These are phyloP conservation scores for Chytriomyces sp. DNA, from an alignment of 192 early-diverging fungal genomes.

Conservation along the genomic window DNA sequence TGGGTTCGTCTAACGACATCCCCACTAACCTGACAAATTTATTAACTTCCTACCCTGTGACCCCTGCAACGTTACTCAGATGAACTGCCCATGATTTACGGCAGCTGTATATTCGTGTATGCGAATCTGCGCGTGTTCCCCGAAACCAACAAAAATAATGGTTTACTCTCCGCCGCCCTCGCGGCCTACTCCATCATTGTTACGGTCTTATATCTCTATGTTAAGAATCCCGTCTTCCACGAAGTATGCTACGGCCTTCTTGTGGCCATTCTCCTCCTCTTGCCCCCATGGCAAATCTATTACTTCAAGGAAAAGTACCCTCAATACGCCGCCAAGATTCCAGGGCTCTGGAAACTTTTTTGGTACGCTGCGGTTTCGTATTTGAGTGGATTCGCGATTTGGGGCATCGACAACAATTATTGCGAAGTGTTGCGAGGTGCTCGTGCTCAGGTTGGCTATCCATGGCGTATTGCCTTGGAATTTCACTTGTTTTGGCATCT, in stretches of 20 bases:
- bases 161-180: slow-evolving; percentile 1
- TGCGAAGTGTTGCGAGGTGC: slow-evolving; percentile 59
- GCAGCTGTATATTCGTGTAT: slow-evolving; percentile 19
- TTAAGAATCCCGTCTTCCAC: slow-evolving; percentile 73
- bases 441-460: slow-evolving; percentile 52
- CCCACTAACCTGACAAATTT: neutral
- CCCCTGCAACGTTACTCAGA: slow-evolving; percentile 22
- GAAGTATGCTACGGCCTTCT: slow-evolving; percentile 43
- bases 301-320: slow-evolving; percentile 27
- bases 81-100: slow-evolving; percentile 73
- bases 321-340: neutral
- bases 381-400: slow-evolving; percentile 60
- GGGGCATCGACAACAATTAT: slow-evolving; percentile 80
- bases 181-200: slow-evolving; percentile 15
- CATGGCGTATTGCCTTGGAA: slow-evolving; percentile 52
- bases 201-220: slow-evolving; percentile 61
- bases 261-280: slow-evolving; percentile 18
- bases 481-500: slow-evolving; percentile 56
- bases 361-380: slow-evolving; percentile 9
- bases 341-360: slow-evolving; percentile 14
- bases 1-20: neutral
- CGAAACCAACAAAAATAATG: slow-evolving; percentile 29
- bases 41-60: no score
- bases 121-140: slow-evolving; percentile 41
- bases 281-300: slow-evolving; percentile 36